phyloP scores from a whole-genome alignment of 108 stramenopile species.

The Cylindrotheca fusiformis region DNA sequence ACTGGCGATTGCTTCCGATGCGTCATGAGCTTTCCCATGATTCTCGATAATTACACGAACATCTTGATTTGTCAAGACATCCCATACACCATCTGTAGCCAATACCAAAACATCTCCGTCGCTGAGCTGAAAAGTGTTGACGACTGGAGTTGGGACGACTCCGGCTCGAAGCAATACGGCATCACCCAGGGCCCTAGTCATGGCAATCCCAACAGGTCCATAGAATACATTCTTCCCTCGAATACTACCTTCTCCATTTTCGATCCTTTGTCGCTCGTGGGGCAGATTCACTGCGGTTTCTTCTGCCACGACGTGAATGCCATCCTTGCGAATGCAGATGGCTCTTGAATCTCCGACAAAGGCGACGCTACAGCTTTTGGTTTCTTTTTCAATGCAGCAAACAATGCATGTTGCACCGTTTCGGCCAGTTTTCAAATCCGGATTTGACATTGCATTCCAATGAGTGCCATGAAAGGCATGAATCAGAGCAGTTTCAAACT shows the following conservation, averaged over 20 bases:
- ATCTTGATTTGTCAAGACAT: slow-evolving; percentile 9
- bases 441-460: slow-evolving; percentile 18
- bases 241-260: slow-evolving; percentile 15
- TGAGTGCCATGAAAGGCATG: slow-evolving; percentile 27
- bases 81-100: slow-evolving; percentile 8
- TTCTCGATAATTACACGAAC: background rate
- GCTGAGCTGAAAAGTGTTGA: slow-evolving; percentile 3
- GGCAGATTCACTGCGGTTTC: slow-evolving; percentile 12
- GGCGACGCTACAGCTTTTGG: slow-evolving; percentile 3
- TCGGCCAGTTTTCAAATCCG: slow-evolving; percentile 12
- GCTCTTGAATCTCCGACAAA: slow-evolving; percentile 32
- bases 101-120: background rate
- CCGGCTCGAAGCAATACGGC: slow-evolving; percentile 30
- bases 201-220: slow-evolving; percentile 38
- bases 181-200: slow-evolving; percentile 34
- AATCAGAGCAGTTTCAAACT: background rate
- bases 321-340: slow-evolving; percentile 1
- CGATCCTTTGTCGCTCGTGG: slow-evolving; percentile 21
- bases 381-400: slow-evolving; percentile 3
- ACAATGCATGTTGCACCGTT: slow-evolving; percentile 27
- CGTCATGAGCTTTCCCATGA: background rate
- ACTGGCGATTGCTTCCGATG: background rate
- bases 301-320: slow-evolving; percentile 4
- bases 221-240: slow-evolving; percentile 34
- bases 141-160: slow-evolving; percentile 27